phyloP scores from a whole-genome alignment of 306 rosid genomes.

The Quercus cerris region DNA sequence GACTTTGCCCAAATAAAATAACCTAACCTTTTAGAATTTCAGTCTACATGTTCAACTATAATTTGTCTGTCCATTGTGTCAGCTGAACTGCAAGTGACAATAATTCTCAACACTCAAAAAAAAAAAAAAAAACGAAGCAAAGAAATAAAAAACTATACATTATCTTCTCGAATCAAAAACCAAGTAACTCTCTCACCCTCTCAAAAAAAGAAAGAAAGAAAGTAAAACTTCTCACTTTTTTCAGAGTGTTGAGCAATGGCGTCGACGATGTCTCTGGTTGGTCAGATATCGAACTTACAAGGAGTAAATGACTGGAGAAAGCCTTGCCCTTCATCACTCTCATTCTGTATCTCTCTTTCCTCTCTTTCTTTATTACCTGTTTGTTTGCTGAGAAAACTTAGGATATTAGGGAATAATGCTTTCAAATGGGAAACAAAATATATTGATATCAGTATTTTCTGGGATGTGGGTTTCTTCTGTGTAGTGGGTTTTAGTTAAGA shows the following conservation, averaged over 20 bases:
- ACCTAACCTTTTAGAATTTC: neutral
- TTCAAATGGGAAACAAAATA: neutral
- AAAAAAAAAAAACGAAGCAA: neutral
- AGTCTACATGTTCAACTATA: neutral
- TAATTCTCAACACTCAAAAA: neutral
- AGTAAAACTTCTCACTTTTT: neutral
- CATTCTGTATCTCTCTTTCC: conserved; percentile 35
- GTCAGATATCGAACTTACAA: conserved; percentile 38
- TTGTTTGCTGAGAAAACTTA: conserved; percentile 14
- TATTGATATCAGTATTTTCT: neutral
- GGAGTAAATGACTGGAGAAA: conserved; percentile 41
- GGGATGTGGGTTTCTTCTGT: neutral
- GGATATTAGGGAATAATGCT: neutral
- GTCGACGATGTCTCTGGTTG: conserved; percentile 47
- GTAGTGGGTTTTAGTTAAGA: neutral
- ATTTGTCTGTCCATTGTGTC: conserved; percentile 9
- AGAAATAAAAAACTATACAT: neutral
- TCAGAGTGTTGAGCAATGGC: conserved; percentile 38
- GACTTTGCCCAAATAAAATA: neutral
- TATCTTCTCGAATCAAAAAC: neutral
- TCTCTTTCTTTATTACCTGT: conserved; percentile 9
- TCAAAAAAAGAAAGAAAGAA: neutral
- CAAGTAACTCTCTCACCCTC: neutral
- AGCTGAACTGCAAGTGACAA: neutral
- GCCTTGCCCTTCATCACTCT: conserved; percentile 27